Conservation (phyloP, 306 rosid genomes). For the Senna siamea region DNA sequence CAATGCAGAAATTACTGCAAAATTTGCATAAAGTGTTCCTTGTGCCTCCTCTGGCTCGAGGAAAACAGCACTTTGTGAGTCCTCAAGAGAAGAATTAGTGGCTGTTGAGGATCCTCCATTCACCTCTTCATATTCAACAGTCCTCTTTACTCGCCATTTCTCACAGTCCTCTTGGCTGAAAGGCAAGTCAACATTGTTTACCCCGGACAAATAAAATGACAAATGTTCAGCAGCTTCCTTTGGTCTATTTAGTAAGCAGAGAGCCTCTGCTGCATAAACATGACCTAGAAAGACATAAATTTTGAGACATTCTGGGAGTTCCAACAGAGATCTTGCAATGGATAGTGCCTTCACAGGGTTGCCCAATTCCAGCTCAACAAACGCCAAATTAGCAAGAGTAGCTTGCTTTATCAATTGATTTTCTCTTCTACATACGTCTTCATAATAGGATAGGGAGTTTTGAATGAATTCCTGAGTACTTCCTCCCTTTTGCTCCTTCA, state of each 20-base stretch:
- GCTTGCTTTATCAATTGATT: conserved; percentile 83
- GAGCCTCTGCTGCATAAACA: conserved; percentile 95
- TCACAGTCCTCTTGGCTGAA: conserved; percentile 80
- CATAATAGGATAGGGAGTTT: conserved; percentile 77
- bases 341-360: conserved; percentile 81
- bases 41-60: conserved; percentile 94
- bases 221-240: conserved; percentile 87
- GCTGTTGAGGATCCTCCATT: conserved; percentile 64
- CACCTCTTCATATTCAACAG: conserved; percentile 68
- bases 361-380: conserved; percentile 85
- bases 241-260: conserved; percentile 82
- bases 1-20: conserved; percentile 75
- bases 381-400: conserved; percentile 85
- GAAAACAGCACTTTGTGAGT: conserved; percentile 51
- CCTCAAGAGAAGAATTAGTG: conserved; percentile 55
- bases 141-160: conserved; percentile 63
- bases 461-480: conserved; percentile 81
- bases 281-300: conserved; percentile 81
- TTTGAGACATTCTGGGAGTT: conserved; percentile 86
- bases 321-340: conserved; percentile 66
- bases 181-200: conserved; percentile 65
- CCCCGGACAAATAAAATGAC: conserved; percentile 72
- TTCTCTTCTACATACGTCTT: conserved; percentile 68
- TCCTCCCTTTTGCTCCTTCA: conserved; percentile 85
- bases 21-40: conserved; percentile 74